Conservation (phyloP, 192 early-diverging fungal species). For the Radiomyces spectabilis region DNA sequence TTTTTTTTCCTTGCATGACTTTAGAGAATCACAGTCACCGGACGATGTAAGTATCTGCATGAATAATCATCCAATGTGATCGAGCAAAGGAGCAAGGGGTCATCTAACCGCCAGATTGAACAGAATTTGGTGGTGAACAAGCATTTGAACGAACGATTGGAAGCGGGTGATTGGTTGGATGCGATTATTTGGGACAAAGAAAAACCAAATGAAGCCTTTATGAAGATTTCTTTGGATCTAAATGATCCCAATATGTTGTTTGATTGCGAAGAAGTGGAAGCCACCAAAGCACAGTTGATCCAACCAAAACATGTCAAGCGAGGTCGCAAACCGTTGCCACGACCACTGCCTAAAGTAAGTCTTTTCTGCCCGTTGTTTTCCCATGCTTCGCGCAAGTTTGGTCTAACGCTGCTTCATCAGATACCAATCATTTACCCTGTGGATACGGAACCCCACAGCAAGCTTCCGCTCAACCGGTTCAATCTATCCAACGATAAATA, state of each 20-base stretch:
- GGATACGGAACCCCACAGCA: conserved; percentile 53
- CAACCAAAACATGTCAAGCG: conserved; percentile 19
- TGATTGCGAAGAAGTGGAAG: conserved; percentile 45
- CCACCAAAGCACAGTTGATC: conserved; percentile 21
- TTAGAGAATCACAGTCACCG: neutral
- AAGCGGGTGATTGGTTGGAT: conserved; percentile 63
- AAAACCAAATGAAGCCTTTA: conserved; percentile 41
- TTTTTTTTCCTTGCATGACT: neutral
- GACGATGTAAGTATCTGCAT: neutral
- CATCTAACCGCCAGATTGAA: neutral
- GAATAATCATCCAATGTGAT: neutral
- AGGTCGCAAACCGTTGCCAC: conserved; percentile 25
- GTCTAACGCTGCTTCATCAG: too few relatives aligned
- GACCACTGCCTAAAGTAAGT: conserved; percentile 18
- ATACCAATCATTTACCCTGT: conserved; percentile 17
- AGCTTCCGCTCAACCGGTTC: conserved; percentile 64
- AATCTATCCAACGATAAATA: conserved; percentile 85
- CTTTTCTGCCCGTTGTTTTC: neutral
- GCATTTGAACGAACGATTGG: conserved; percentile 52
- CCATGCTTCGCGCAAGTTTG: too few relatives aligned
- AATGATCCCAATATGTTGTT: conserved; percentile 76
- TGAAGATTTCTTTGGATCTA: conserved; percentile 50
- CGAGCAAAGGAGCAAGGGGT: neutral
- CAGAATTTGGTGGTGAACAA: conserved; percentile 1
- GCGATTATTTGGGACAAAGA: conserved; percentile 78